A percentile compares a stretch with the other conserved stretches of the same genome.
These are phyloP conservation scores for Auriscalpium orientale DNA, from an alignment of 768 basidiomycete species.

Conservation along the genomic window DNA sequence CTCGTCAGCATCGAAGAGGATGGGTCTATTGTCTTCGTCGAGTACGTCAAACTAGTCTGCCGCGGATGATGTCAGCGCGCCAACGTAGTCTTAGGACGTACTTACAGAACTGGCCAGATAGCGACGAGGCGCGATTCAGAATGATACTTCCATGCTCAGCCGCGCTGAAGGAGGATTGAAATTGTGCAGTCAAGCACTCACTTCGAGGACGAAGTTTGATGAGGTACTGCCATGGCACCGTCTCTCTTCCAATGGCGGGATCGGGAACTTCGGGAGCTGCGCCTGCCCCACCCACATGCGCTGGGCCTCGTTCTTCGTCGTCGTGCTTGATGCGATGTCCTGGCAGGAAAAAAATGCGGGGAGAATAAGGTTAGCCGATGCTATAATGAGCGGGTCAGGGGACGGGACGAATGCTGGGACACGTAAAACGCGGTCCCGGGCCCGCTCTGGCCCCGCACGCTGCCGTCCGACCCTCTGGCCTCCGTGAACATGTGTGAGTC, in stretches of 20 bases:
- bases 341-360: not conserved
- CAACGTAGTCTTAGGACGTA: constrained; percentile 4
- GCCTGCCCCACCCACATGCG: constrained; percentile 53
- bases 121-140: constrained; percentile 74
- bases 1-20: constrained; percentile 82
- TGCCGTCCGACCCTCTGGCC: not conserved
- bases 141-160: constrained; percentile 81
- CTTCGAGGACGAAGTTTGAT: constrained; percentile 72
- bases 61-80: no score
- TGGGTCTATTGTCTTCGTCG: constrained; percentile 77
- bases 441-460: not conserved
- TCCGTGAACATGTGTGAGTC: no score
- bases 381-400: not conserved
- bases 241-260: constrained; percentile 84
- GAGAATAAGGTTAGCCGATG: not conserved
- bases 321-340: not conserved
- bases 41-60: constrained; percentile 94
- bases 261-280: constrained; percentile 80
- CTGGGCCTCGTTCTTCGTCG: not conserved
- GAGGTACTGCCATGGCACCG: constrained; percentile 79
- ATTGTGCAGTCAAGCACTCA: constrained; percentile 32
- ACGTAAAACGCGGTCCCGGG: not conserved
- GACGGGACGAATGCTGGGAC: not conserved
- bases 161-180: constrained; percentile 40
- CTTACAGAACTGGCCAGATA: constrained; percentile 90